phyloP scores from a whole-genome alignment of 1,284 basidiomycete species.

The Fomes fomentarius region DNA sequence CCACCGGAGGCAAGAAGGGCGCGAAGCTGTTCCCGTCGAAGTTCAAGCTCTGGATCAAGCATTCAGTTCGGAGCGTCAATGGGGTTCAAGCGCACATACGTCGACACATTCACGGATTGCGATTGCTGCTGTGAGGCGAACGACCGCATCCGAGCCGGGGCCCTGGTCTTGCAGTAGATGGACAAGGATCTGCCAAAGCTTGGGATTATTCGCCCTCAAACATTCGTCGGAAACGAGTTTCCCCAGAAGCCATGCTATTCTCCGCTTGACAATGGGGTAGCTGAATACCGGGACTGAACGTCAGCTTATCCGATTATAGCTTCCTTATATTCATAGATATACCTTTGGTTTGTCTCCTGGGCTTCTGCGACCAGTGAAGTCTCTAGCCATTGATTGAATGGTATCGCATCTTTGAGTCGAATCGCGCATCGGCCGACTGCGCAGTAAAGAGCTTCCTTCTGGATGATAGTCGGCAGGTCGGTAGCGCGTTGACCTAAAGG shows the following conservation, averaged over 20 bases:
- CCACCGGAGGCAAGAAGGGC: constrained; percentile 58
- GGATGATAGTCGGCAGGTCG: constrained; percentile 68
- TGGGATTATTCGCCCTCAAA: constrained; percentile 58
- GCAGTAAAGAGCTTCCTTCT: constrained; percentile 88
- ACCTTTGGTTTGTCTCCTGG: constrained; percentile 60
- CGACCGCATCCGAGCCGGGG: constrained; percentile 76
- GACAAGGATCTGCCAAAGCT: constrained; percentile 80
- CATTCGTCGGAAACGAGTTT: constrained; percentile 79
- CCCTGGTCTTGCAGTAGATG: constrained; percentile 73
- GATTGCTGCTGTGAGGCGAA: constrained; percentile 79
- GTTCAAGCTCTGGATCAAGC: constrained; percentile 15
- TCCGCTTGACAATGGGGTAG: constrained; percentile 85
- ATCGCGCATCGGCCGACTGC: constrained; percentile 83
- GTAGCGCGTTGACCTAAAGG: constrained; percentile 51
- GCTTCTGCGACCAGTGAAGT: constrained; percentile 61
- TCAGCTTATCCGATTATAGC: neutral
- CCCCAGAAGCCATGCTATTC: constrained; percentile 89
- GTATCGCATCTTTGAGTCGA: constrained; percentile 65
- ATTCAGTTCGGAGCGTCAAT: neutral
- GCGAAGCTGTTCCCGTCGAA: constrained; percentile 63
- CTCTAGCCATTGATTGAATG: constrained; percentile 70
- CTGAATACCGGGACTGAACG: constrained; percentile 43
- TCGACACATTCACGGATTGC: constrained; percentile 82
- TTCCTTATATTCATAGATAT: neutral
- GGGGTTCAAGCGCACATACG: constrained; percentile 49